phyloP scores from a whole-genome alignment of 768 basidiomycete genomes.

The Lactarius vividus region DNA sequence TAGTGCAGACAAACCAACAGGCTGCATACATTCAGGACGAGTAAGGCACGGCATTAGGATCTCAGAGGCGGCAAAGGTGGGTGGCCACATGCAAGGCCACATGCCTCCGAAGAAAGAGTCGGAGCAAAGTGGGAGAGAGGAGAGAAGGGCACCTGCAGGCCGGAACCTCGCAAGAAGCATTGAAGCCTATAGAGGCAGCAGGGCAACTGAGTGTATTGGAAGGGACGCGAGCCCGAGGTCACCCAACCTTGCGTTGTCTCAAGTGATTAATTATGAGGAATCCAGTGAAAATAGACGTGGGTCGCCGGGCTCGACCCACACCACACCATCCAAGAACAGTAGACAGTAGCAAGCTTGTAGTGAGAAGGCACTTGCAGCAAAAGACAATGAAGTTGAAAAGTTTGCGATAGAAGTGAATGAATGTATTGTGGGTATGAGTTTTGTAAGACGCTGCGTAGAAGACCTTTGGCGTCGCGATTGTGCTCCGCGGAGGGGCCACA shows the following conservation, averaged over 20 bases:
- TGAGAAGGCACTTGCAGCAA: conserved; percentile 45
- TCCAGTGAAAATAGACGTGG: no score
- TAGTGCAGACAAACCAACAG: conserved; percentile 15
- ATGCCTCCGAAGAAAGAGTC: conserved; percentile 56
- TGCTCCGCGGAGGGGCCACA: neutral
- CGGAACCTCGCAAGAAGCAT: conserved; percentile 32
- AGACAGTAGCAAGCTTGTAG: conserved; percentile 3
- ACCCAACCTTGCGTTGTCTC: conserved; percentile 61
- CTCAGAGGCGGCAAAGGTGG: conserved; percentile 54
- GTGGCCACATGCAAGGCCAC: conserved; percentile 60
- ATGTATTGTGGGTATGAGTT: conserved; percentile 4
- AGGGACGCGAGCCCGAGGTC: conserved; percentile 40
- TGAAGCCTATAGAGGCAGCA: conserved; percentile 68
- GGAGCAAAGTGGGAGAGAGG: conserved; percentile 46
- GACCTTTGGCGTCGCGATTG: no score
- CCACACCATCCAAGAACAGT: no score
- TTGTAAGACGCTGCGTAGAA: no score
- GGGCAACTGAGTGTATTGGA: conserved; percentile 33
- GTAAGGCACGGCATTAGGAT: conserved; percentile 41
- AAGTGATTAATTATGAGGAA: conserved; percentile 54
- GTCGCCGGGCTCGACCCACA: no score
- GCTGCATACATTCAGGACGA: neutral
- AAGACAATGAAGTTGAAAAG: no score
- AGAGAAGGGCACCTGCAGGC: conserved; percentile 34
- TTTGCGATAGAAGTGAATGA: neutral